phyloP scores from a whole-genome alignment of 139 green algal species.

The Microglena sp. region DNA sequence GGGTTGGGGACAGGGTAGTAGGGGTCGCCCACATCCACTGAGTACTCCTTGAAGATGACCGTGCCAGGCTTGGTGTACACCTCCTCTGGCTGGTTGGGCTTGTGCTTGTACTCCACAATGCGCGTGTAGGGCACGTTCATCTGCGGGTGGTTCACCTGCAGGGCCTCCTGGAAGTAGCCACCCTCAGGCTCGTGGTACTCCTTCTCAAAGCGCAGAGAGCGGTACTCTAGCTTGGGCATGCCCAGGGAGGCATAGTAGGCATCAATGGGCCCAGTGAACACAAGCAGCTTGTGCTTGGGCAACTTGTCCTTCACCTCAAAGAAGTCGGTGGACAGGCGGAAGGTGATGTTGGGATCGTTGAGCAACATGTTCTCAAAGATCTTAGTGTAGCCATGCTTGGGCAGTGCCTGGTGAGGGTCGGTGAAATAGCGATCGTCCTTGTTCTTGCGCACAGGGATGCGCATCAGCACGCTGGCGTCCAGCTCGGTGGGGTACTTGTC shows the following conservation, averaged over 20 bases:
- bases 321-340: not conserved
- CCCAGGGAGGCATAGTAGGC: not conserved
- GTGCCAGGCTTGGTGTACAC: not conserved
- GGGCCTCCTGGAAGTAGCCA: not conserved
- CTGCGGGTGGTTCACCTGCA: not conserved
- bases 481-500: not conserved
- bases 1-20: not conserved
- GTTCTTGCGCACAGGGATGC: not conserved
- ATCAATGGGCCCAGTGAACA: not conserved
- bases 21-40: not conserved
- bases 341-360: not conserved
- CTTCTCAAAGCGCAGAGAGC: not conserved
- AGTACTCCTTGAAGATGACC: conserved; percentile 2
- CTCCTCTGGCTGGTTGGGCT: not conserved
- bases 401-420: not conserved
- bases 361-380: conserved; percentile 1
- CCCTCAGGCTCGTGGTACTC: not conserved
- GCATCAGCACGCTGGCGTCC: not conserved
- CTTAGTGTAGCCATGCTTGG: not conserved
- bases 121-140: not conserved
- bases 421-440: not conserved
- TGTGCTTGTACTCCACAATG: conserved; percentile 3
- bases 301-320: not conserved
- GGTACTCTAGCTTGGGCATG: not conserved
- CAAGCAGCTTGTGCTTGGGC: not conserved